Evolutionary conservation across 1,139 yeast genomes (phyloP).

Genomic region (Suhomyces taliae): DNA sequence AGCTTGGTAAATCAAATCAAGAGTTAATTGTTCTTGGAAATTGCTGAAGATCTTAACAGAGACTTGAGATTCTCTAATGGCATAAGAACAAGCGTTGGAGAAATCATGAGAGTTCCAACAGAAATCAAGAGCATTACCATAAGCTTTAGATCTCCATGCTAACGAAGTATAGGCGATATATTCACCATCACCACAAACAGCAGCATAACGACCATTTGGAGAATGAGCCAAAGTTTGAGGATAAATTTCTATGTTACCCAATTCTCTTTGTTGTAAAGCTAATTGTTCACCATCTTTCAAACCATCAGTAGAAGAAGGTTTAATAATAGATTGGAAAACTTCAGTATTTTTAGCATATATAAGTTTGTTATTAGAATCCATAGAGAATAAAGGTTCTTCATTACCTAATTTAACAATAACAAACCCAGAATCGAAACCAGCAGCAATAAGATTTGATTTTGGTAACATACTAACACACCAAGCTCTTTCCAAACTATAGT

Average conservation of each 20-base stretch:
- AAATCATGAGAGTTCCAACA: conserved; percentile 87
- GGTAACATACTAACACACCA: conserved; percentile 90
- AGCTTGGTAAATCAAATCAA: conserved; percentile 71
- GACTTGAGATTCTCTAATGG: conserved; percentile 70
- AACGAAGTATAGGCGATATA: conserved; percentile 93
- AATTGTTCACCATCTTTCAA: conserved; percentile 80
- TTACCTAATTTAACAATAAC: conserved; percentile 85
- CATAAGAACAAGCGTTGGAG: conserved; percentile 70
- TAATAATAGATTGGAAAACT: conserved; percentile 79
- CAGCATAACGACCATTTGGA: conserved; percentile 95
- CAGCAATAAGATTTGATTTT: conserved; percentile 76
- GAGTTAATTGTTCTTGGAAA: conserved; percentile 72
- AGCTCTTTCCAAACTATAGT: conserved; percentile 90
- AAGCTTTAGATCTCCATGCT: conserved; percentile 96
- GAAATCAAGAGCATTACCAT: conserved; percentile 87
- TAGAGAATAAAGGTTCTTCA: conserved; percentile 89
- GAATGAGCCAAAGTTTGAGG: conserved; percentile 88
- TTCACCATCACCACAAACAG: conserved; percentile 98
- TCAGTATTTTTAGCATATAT: conserved; percentile 92
- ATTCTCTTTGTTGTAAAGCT: conserved; percentile 76
- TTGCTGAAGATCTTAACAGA: conserved; percentile 74
- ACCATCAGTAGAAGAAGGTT: conserved; percentile 60
- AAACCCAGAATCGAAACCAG: conserved; percentile 95
- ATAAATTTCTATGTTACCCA: conserved; percentile 89
- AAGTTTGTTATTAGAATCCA: conserved; percentile 90